These are phyloP conservation scores for Cytospora schulzeri DNA, from an alignment of 2,329 filamentous ascomycete species.

Conservation along the genomic window DNA sequence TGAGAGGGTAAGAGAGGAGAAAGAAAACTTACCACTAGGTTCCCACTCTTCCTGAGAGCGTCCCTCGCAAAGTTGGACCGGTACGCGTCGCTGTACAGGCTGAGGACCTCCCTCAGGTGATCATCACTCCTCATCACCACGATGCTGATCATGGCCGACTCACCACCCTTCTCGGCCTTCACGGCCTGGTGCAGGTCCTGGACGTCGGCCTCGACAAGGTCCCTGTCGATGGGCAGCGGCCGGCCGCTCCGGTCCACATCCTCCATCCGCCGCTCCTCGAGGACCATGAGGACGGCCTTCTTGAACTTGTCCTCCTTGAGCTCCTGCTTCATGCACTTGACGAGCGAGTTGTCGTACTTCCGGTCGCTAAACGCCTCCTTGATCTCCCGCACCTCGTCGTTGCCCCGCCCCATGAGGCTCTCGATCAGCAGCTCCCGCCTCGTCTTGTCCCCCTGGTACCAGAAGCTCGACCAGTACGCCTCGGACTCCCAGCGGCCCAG, in stretches of 20 bases:
- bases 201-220: constrained; percentile 71
- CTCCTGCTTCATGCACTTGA: constrained; percentile 87
- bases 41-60: constrained; percentile 84
- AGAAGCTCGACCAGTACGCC: constrained; percentile 97
- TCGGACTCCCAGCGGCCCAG: constrained; percentile 91
- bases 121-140: constrained; percentile 78
- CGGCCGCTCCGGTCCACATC: constrained; percentile 70
- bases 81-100: constrained; percentile 73
- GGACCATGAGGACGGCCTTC: constrained; percentile 76
- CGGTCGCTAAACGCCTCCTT: constrained; percentile 90
- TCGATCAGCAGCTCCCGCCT: constrained; percentile 91
- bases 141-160: constrained; percentile 84
- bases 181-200: constrained; percentile 69
- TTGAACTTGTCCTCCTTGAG: constrained; percentile 97
- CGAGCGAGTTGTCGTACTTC: constrained; percentile 81
- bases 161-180: constrained; percentile 76
- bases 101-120: constrained; percentile 79
- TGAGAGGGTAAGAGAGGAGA: neutral
- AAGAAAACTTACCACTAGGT: constrained; percentile 76
- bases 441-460: constrained; percentile 87
- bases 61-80: constrained; percentile 83
- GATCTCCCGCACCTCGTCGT: constrained; percentile 83
- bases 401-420: constrained; percentile 84
- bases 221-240: constrained; percentile 57
- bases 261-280: constrained; percentile 83